These are phyloP conservation scores for Fistulinella prunicolor DNA, from an alignment of 768 basidiomycete species.

Conservation along the genomic window DNA sequence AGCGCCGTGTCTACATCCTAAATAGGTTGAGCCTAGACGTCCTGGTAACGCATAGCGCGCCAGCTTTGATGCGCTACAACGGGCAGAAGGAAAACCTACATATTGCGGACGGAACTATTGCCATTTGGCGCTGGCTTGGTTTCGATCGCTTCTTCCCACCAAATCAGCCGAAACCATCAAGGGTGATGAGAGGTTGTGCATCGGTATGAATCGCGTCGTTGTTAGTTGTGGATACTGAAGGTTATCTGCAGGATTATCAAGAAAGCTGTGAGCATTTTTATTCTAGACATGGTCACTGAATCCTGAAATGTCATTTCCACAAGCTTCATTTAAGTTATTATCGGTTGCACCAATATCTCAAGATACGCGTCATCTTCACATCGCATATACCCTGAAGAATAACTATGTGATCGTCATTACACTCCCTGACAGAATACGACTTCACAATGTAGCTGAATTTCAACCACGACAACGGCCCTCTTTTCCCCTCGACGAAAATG, in stretches of 20 bases:
- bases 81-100: slow-evolving; percentile 24
- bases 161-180: slow-evolving; percentile 30
- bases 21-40: slow-evolving; percentile 57
- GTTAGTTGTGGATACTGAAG: slow-evolving; percentile 1
- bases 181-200: slow-evolving; percentile 52
- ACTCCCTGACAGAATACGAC: slow-evolving; percentile 36
- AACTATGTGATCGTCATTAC: slow-evolving; percentile 56
- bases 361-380: slow-evolving; percentile 34
- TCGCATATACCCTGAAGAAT: slow-evolving; percentile 43
- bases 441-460: slow-evolving; percentile 49
- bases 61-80: slow-evolving; percentile 42
- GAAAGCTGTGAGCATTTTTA: slow-evolving; percentile 57
- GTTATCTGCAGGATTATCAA: slow-evolving; percentile 59
- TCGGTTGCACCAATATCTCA: slow-evolving; percentile 47
- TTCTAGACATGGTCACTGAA: neutral
- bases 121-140: slow-evolving; percentile 68
- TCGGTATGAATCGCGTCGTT: slow-evolving; percentile 42
- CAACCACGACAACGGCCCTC: slow-evolving; percentile 40
- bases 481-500: slow-evolving; percentile 37
- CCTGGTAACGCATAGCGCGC: slow-evolving; percentile 52
- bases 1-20: neutral
- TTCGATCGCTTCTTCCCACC: slow-evolving; percentile 63
- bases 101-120: slow-evolving; percentile 48
- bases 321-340: slow-evolving; percentile 67
- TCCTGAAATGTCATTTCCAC: slow-evolving; percentile 6